Evolutionary conservation across 371 early-diverging fungal genomes (phyloP), one percentile per base, ranked within the genome.

Genomic region (Dinochytrium kinnereticum): DNA sequence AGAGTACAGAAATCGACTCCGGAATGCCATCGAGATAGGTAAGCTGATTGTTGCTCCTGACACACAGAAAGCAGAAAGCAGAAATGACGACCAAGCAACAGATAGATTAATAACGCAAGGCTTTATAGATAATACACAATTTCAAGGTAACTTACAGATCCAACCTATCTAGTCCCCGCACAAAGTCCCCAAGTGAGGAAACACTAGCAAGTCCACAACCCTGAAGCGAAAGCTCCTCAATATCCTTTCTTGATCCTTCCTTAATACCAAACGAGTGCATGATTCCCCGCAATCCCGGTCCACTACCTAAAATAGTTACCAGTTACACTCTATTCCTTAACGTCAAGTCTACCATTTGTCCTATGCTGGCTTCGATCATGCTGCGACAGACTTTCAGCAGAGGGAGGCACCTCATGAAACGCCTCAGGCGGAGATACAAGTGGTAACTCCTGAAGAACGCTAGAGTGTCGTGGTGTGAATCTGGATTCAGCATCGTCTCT

Each of bases 11-110:
- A 17, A 61, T 34, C 7, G 33, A 38, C 2, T 31, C 36, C 34
- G 64, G 64, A 31, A 61, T 36, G 26, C 64, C 64, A 38, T 61
- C 64, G 10, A 61, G 34, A 61, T 13, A 36, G 33, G 34, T 36
- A 7, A 61, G 34, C 15, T 26, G 10, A 38, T 61, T 61, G 34
- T 38, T 26, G 24, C 55, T 53, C 55, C 55, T 53, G 26, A n/a
- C n/a, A n/a, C n/a, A 44, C 49, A 10, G 21, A 44, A 44, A 44
- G 10, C 49, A 21, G 21, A 44, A 44, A 44, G 49, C 10, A 44
- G 21, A 44, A 13, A 44, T 13, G 49, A 15, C 26, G 7, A 57
- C 26, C 64, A 19, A 31, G 33, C 5, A 61, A 57, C 10, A 36
- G 7, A 30, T 3, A 61, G 7, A 31, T 61, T 61, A 17, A 5